Evolutionary conservation across 2,329 filamentous ascomycete species (phyloP).

Genomic region (Scedosporium dehoogii): DNA sequence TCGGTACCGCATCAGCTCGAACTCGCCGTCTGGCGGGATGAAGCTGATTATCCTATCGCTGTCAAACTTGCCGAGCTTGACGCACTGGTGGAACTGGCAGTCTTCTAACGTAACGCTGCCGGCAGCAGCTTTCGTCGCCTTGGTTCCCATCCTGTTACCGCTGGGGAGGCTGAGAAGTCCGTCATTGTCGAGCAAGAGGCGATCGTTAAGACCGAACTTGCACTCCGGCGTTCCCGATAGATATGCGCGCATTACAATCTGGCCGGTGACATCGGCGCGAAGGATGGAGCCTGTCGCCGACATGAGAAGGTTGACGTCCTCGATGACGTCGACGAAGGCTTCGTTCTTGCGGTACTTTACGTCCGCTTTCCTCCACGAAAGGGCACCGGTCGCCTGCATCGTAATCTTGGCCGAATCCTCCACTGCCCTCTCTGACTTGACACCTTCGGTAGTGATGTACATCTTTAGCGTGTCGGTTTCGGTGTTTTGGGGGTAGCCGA

Average conservation of each 20-base stretch:
- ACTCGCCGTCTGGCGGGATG: conserved; percentile 92
- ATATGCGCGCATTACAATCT: conserved; percentile 98
- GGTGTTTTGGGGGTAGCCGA: conserved; percentile 97
- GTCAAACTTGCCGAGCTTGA: conserved; percentile 95
- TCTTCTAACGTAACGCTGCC: conserved; percentile 94
- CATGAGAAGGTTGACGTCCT: conserved; percentile 98
- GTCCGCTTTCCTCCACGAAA: conserved; percentile 94
- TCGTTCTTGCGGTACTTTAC: conserved; percentile 99
- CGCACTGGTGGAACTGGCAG: conserved; percentile 98
- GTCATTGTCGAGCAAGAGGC: conserved; percentile 77
- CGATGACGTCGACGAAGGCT: conserved; percentile 97
- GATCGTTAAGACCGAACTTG: conserved; percentile 97
- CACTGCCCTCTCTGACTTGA: conserved; percentile 78
- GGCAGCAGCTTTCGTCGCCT: conserved; percentile 89
- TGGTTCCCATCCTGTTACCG: conserved; percentile 70
- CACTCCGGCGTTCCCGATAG: conserved; percentile 94
- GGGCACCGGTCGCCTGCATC: conserved; percentile 94
- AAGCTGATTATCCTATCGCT: conserved; percentile 95
- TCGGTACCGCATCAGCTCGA: conserved; percentile 97
- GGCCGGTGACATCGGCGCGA: conserved; percentile 89
- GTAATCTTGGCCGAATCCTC: conserved; percentile 97
- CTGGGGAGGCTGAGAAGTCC: conserved; percentile 54
- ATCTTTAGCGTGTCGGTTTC: conserved; percentile 98
- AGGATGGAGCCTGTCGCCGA: conserved; percentile 94
- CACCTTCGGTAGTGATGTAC: conserved; percentile 99